These are phyloP conservation scores for Boletus coccyginus DNA, from an alignment of 768 basidiomycete genomes.

Conservation along the genomic window DNA sequence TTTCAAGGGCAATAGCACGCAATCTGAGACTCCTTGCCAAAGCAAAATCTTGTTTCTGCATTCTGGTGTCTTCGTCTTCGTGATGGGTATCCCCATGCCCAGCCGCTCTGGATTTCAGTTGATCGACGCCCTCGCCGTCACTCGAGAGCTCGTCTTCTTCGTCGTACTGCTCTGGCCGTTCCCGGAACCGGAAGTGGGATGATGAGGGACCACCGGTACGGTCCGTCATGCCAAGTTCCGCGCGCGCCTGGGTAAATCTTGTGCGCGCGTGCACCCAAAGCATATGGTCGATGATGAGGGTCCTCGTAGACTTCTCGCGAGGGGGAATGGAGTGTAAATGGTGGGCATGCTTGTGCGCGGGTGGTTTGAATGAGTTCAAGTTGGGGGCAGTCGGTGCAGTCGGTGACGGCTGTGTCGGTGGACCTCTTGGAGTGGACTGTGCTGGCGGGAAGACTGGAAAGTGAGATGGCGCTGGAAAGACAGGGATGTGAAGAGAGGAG, in stretches of 20 bases:
- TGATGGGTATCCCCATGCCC: constrained; percentile 46
- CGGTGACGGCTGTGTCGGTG: constrained; percentile 12
- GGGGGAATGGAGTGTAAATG: constrained; percentile 86
- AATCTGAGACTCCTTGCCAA: constrained; percentile 65
- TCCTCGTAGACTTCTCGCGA: constrained; percentile 84
- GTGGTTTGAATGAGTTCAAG: constrained; percentile 51
- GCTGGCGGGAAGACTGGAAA: constrained; percentile 18
- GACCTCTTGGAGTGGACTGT: constrained; percentile 5
- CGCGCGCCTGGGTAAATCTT: constrained; percentile 78
- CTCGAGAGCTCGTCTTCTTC: constrained; percentile 67
- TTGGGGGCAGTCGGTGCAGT: constrained; percentile 10
- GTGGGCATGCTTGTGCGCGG: constrained; percentile 86
- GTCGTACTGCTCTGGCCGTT: constrained; percentile 72
- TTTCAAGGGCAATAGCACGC: constrained; percentile 79
- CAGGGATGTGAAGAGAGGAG: constrained; percentile 23
- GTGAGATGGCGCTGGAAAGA: constrained; percentile 15
- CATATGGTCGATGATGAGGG: constrained; percentile 85
- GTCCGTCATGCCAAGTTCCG: constrained; percentile 84
- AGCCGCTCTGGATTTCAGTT: constrained; percentile 48
- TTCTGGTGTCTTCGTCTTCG: constrained; percentile 58
- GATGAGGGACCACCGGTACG: constrained; percentile 68
- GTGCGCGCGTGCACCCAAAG: constrained; percentile 82
- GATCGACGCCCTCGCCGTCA: constrained; percentile 56
- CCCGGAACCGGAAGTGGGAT: constrained; percentile 57
- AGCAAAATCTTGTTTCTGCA: constrained; percentile 55